Conservation (phyloP, 768 basidiomycete genomes). For the Amanita phalloides region DNA sequence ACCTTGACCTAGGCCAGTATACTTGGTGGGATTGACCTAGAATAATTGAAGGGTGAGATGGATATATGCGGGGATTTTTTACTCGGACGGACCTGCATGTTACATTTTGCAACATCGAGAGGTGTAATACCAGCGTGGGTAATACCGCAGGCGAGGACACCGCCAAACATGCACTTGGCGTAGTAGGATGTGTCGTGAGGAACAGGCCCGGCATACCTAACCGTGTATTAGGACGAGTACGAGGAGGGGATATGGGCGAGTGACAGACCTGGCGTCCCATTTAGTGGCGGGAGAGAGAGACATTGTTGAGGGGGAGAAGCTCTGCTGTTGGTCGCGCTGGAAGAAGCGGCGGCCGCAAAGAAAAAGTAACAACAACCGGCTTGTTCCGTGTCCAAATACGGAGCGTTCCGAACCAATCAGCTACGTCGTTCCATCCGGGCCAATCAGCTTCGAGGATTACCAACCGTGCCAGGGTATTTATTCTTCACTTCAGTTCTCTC, state of each 20-base stretch:
- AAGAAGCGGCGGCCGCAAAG: constrained; percentile 13
- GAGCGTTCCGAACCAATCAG: constrained; percentile 22
- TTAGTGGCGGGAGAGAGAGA: constrained; percentile 43
- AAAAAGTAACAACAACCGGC: constrained; percentile 21
- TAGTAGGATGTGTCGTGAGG: constrained; percentile 72
- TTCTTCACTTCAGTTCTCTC: not conserved
- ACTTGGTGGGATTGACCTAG: constrained; percentile 71
- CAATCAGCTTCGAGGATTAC: not conserved
- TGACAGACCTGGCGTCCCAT: constrained; percentile 63
- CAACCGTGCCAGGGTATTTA: not conserved
- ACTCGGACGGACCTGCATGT: constrained; percentile 63
- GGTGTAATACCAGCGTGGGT: constrained; percentile 86
- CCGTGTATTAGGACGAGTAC: constrained; percentile 1
- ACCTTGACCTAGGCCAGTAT: constrained; percentile 51
- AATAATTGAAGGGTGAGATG: not conserved
- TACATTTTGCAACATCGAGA: constrained; percentile 83
- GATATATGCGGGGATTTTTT: not conserved
- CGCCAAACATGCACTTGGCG: constrained; percentile 80
- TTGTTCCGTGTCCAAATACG: constrained; percentile 19
- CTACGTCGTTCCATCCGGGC: constrained; percentile 13
- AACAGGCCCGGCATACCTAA: constrained; percentile 58
- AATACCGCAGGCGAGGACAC: constrained; percentile 77
- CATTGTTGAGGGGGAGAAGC: constrained; percentile 28
- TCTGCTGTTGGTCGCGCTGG: constrained; percentile 7
- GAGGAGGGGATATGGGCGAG: not conserved